Base-by-base conservation (phyloP, 1,284 basidiomycete species). In the Inonotus hispidus region DNA sequence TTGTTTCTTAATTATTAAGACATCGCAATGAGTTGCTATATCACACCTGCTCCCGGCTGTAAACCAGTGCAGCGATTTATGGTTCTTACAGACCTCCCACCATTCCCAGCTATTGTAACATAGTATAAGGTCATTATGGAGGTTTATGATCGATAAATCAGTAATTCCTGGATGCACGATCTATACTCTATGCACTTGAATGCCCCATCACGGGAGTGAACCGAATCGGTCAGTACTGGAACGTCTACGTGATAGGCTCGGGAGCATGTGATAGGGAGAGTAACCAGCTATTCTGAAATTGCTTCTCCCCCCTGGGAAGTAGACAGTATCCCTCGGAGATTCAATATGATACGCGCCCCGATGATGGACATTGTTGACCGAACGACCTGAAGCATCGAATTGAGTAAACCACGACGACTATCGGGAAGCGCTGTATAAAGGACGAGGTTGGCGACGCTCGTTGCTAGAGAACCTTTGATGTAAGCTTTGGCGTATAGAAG, bases 261-360 rank as follows among this genome's bases (percentile, higher is more conserved):
- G 46, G 25, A 27, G n/a, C 46, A 25, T 29, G 7, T 7, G 25
- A 49, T 49, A 27, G 4, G 7, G n/a, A 13, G 46, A 2, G 46
- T 14, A 25, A 29, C 2, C 25, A n/a, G 23, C 13, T 25, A 25
- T n/a, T 25, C 29, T 52, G 50, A 13, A 35, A 14, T 27, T 16
- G n/a, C n/a, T n/a, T n/a, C n/a, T 35, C 14, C n/a, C n/a, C 32
- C 32, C 32, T 52, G 50, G 19, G 23, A 2, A 6, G 4, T 35
- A 32, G 29, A 50, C 21, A 59, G 25, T 3, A 59, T 37, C 11
- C 57, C 57, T 19, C 57, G 45, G 32, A 59, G 32, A 41, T 59
- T 59, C 14, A 59, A 46, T n/a, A 59, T 13, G 13, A 59, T 59
- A n/a, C 57, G 57, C 13, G 41, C 23, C 8, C 57, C 57, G n/a